Evolutionary conservation across 495 filamentous ascomycete genomes (phyloP).

Genomic region (Rusavskia elegans): DNA sequence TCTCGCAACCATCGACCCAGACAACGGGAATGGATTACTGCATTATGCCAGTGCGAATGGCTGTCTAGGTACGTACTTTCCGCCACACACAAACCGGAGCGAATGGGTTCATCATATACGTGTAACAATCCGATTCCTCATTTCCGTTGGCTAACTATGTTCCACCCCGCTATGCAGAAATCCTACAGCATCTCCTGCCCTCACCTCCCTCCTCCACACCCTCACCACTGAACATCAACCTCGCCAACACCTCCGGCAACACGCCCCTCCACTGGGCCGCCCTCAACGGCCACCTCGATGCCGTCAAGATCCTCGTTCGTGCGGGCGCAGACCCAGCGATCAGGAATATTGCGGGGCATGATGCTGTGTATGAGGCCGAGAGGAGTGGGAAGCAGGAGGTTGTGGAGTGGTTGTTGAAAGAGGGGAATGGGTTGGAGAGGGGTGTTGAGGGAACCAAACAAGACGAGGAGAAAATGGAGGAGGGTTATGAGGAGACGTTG

Average conservation of each 20-base stretch:
- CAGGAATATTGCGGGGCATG: constrained; percentile 67
- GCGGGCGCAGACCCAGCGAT: constrained; percentile 59
- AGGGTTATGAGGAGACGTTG: too few species aligned
- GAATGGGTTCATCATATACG: background rate
- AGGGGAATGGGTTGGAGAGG: too few species aligned
- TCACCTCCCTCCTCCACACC: constrained; percentile 14
- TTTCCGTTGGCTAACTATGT: constrained; percentile 6
- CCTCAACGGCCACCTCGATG: constrained; percentile 66
- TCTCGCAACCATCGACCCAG: constrained; percentile 46
- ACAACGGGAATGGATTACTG: constrained; percentile 54
- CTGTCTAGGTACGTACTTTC: constrained; percentile 42
- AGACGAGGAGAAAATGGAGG: too few species aligned
- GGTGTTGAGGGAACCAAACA: too few species aligned
- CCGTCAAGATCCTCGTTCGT: constrained; percentile 58
- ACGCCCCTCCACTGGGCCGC: constrained; percentile 87
- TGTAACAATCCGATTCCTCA: background rate
- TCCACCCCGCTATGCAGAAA: constrained; percentile 20
- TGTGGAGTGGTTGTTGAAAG: constrained; percentile 42
- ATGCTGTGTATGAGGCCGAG: constrained; percentile 75
- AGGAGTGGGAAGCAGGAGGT: constrained; percentile 50
- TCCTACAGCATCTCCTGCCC: constrained; percentile 32
- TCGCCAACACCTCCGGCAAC: constrained; percentile 63
- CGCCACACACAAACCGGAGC: too few species aligned
- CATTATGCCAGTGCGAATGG: constrained; percentile 90
- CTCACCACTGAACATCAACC: constrained; percentile 33